Evolutionary conservation across 345 rosid genomes (phyloP), one percentile per base, ranked within the genome.

Genomic region (Rhodamnia rubescens): DNA sequence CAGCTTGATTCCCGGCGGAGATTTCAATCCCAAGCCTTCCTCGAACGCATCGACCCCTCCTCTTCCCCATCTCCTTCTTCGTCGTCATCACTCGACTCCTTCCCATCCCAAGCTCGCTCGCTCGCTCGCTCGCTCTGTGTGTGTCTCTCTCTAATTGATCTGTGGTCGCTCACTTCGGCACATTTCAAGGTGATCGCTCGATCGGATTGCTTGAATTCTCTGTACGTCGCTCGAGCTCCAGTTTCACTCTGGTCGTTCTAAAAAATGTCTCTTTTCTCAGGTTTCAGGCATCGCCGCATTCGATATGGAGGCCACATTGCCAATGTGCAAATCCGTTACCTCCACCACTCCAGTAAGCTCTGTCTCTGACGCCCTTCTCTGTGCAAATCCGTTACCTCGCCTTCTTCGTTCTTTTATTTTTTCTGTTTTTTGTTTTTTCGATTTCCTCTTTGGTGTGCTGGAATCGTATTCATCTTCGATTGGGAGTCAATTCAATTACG

Each of bases 281-380:
- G 78, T 24, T 59, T 32, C 29, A 69, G 87, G 82, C n/a, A 14
- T 27, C 32, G 53, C 75, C 61, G 85, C 83, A 24, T 86, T 74
- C 84, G 86, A 85, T 83, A 94, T 96, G 95, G 99, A 95, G 88
- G 91, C 95, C n/a, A 91, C 93, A 84, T 83, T 92, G 88, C 92
- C 95, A 29, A 87, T 90, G 54, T 92, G 90, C 92, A 96, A 92
- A 90, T 91, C 97, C 64, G 22, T 92, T 22, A 53, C 92, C 53
- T 88, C 95, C 20, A 40, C 95, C 16, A 32, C 92, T 88, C 93
- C 96, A 32, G 98, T 94, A 90, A 92, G 93, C 27, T 44, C 75
- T 4, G n/a, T 84, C 42, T 53, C 84, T 5, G 36, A 52, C 36
- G 56, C 80, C 75, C 29, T 58, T 44, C 24, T 78, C 11, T 36